These are phyloP conservation scores for Flaveria linearis DNA, from an alignment of 129 eudicot genomes.

Conservation along the genomic window DNA sequence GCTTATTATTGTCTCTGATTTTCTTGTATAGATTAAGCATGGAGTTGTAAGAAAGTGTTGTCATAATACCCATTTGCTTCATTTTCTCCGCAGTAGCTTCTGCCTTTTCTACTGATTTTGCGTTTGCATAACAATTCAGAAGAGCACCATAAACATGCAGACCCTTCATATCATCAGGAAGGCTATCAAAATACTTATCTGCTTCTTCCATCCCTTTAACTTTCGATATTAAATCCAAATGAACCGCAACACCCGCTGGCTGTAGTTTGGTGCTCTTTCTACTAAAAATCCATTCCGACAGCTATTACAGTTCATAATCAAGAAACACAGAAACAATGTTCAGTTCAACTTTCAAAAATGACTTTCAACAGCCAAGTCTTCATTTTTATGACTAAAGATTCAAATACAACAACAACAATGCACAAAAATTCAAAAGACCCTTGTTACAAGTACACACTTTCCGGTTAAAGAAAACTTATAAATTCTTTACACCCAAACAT, in stretches of 20 bases:
- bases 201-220: constrained; percentile 54
- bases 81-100: no score
- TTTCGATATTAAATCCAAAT: constrained; percentile 43
- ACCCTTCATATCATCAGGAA: constrained; percentile 41
- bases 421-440: not conserved
- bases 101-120: no score
- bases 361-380: not conserved
- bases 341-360: not conserved
- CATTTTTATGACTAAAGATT: not conserved
- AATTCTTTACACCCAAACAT: not conserved
- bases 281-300: constrained; percentile 70
- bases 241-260: constrained; percentile 44
- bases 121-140: no score
- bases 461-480: not conserved
- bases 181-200: constrained; percentile 48
- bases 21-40: constrained; percentile 48
- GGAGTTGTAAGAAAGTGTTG: constrained; percentile 47
- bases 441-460: constrained; percentile 2
- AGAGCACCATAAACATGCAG: no score
- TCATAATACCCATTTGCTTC: constrained; percentile 38
- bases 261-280: constrained; percentile 19
- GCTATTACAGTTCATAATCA: constrained; percentile 35
- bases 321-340: not conserved
- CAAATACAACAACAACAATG: not conserved
- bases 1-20: constrained; percentile 33